Evolutionary conservation across 1,284 basidiomycete genomes (phyloP).

Genomic region (Marasmius fiardii): DNA sequence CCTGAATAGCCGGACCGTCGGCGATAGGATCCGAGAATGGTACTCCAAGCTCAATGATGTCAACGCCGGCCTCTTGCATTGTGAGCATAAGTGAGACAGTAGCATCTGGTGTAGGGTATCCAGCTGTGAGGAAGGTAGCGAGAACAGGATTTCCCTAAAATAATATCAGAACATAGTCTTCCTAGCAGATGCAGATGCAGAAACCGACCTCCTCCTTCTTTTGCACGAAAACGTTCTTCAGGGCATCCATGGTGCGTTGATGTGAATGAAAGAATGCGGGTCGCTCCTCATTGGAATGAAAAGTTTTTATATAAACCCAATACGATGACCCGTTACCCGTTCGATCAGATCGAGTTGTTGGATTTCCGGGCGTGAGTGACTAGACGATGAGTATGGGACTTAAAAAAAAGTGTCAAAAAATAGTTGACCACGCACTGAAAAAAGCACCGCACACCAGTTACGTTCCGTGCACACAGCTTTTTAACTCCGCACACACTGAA

Average conservation of each 20-base stretch:
- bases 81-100: conserved; percentile 89
- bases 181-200: neutral
- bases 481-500: too few species aligned
- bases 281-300: too few species aligned
- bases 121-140: conserved; percentile 90
- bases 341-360: too few species aligned
- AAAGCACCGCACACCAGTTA: too few species aligned
- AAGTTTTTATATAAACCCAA: too few species aligned
- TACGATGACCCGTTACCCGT: too few species aligned
- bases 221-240: conserved; percentile 71
- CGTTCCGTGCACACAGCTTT: too few species aligned
- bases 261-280: too few species aligned
- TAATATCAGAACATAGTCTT: neutral
- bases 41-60: conserved; percentile 95
- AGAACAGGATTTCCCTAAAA: conserved; percentile 67
- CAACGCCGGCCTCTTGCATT: conserved; percentile 90
- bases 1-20: conserved; percentile 91
- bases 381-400: too few species aligned
- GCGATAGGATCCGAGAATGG: conserved; percentile 98
- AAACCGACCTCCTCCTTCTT: conserved; percentile 63
- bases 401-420: too few species aligned
- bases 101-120: conserved; percentile 75
- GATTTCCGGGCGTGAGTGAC: too few species aligned
- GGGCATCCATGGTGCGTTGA: conserved; percentile 73
- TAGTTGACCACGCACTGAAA: too few species aligned